A percentile compares a stretch with the other conserved stretches of the same genome.
Conservation (phyloP, 2,329 filamentous ascomycete genomes). For the Colletotrichum sp. region DNA sequence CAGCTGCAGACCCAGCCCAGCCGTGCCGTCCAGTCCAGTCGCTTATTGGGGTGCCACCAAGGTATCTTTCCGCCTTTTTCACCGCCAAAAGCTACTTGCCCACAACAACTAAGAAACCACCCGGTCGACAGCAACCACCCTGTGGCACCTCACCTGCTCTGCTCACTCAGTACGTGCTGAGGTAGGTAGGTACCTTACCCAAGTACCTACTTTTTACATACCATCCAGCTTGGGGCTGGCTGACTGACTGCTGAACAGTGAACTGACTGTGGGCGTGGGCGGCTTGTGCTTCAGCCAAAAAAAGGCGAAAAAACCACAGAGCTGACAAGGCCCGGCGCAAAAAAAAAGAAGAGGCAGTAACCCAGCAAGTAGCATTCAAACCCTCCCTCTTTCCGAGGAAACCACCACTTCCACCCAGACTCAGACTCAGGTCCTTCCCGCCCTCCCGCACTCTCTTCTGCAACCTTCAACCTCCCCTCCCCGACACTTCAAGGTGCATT, state of each 20-base stretch:
- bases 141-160: neutral
- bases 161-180: neutral
- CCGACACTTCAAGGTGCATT: neutral
- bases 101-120: neutral
- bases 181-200: neutral
- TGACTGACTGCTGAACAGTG: neutral
- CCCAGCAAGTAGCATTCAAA: neutral
- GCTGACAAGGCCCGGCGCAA: neutral
- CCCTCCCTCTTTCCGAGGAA: constrained; percentile 5
- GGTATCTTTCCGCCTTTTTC: neutral
- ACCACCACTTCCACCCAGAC: neutral
- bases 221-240: neutral
- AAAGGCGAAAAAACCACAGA: neutral
- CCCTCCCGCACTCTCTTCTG: neutral
- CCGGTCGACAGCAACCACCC: neutral
- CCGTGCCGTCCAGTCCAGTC: neutral
- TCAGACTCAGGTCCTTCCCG: neutral
- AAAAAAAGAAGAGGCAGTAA: neutral
- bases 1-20: neutral
- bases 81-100: neutral
- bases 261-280: neutral
- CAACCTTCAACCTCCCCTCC: neutral
- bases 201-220: neutral
- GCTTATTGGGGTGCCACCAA: neutral
- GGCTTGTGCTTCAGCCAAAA: neutral